These are phyloP conservation scores for Phaeosphaeria sp. DNA, from an alignment of 2,329 filamentous ascomycete genomes.

Conservation along the genomic window DNA sequence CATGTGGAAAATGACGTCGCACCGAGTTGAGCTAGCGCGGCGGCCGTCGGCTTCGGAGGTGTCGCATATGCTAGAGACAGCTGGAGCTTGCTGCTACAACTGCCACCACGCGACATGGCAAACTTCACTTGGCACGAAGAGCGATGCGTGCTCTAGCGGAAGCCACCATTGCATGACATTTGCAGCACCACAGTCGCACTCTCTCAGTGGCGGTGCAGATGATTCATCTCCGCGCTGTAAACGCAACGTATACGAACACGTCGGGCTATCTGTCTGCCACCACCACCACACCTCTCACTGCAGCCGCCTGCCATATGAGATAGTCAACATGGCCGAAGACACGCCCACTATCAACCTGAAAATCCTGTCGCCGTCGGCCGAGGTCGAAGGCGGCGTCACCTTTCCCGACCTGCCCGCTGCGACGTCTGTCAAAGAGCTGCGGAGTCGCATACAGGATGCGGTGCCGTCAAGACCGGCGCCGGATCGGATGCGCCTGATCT, in stretches of 20 bases:
- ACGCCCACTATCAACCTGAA: constrained; percentile 42
- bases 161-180: background rate
- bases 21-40: constrained; percentile 18
- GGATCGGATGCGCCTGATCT: constrained; percentile 64
- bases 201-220: constrained; percentile 4
- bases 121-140: background rate
- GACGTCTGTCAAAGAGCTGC: constrained; percentile 61
- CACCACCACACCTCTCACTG: constrained; percentile 3
- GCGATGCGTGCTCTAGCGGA: background rate
- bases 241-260: constrained; percentile 43
- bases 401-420: constrained; percentile 40
- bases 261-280: constrained; percentile 8
- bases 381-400: constrained; percentile 43
- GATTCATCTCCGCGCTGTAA: constrained; percentile 13
- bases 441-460: constrained; percentile 57
- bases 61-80: background rate
- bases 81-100: background rate
- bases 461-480: constrained; percentile 51
- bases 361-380: constrained; percentile 49
- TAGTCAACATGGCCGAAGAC: constrained; percentile 34
- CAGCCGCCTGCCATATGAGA: background rate
- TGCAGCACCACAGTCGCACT: background rate
- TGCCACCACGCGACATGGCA: background rate
- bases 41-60: constrained; percentile 9
- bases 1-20: constrained; percentile 35